phyloP scores from a whole-genome alignment of 192 early-diverging fungal genomes.

The Gamsiella multidivaricata region DNA sequence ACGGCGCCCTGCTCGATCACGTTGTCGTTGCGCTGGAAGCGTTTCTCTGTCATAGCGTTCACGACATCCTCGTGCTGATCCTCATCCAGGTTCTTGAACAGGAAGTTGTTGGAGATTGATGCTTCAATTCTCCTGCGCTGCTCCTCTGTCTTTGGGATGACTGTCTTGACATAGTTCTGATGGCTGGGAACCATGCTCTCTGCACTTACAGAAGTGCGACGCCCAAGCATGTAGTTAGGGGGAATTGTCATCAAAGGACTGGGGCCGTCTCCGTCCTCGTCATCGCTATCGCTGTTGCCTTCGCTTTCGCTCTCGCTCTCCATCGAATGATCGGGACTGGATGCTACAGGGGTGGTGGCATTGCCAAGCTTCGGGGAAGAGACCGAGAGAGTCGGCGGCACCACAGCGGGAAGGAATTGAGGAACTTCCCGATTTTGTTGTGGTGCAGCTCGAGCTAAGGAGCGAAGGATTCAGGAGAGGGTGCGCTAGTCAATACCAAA shows the following conservation, averaged over 20 bases:
- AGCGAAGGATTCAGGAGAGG: background rate
- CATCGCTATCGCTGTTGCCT: constrained; percentile 66
- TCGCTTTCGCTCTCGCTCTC: constrained; percentile 55
- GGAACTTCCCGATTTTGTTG: constrained; percentile 53
- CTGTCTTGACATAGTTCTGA: constrained; percentile 84
- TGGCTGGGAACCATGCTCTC: constrained; percentile 95
- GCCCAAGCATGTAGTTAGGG: constrained; percentile 82
- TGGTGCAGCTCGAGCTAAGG: constrained; percentile 43
- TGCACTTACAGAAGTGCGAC: constrained; percentile 94
- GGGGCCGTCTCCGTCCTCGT: constrained; percentile 69
- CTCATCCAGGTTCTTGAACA: constrained; percentile 95
- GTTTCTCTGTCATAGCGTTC: constrained; percentile 96
- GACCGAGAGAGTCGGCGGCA: constrained; percentile 51
- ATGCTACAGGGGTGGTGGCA: constrained; percentile 56
- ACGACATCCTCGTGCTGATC: constrained; percentile 95
- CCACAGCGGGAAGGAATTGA: constrained; percentile 61
- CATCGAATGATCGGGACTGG: constrained; percentile 62
- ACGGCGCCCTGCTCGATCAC: constrained; percentile 95
- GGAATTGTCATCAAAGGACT: constrained; percentile 69
- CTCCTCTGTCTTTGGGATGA: constrained; percentile 88
- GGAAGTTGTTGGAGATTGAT: constrained; percentile 90
- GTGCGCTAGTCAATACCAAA: background rate
- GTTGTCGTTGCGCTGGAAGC: constrained; percentile 70
- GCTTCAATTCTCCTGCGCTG: constrained; percentile 85
- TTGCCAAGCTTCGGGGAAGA: constrained; percentile 48